Evolutionary conservation across 345 rosid genomes (phyloP), one percentile per base, ranked within the genome.

Genomic region (Hibiscus mutabilis): DNA sequence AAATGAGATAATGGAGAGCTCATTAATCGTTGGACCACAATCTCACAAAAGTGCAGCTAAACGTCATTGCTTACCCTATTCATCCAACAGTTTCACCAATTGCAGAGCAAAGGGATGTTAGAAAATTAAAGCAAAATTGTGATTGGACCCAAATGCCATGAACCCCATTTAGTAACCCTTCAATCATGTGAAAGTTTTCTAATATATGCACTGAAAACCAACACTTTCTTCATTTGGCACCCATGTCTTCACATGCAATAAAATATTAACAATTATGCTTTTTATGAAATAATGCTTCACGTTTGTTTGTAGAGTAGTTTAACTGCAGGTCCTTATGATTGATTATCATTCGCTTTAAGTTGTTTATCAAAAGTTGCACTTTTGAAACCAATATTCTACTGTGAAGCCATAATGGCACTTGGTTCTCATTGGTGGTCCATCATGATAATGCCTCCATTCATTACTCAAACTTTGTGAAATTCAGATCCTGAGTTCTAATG

Each of bases 11-110:
- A 16, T 52, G 3, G 11, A 18, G 60, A 68, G 60, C 71, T 51
- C 71, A 51, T 16, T 4, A 3, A 49, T 29, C 18, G 2, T 31
- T 47, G 59, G 42, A 29, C 27, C 46, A 53, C 4, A n/a, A 31
- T 33, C 12, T 37, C 42, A 18, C 24, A 0, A 53, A 49, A 51
- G 60, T 68, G 72, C 60, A 5, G 24, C 6, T 31, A 31, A 67
- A 67, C 71, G 71, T 67, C 71, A 67, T 67, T 49, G 59, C 71
- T 67, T 49, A 31, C 18, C 60, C 60, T 5, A 51, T 29, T 52
- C 5, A 31, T 51, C 18, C 2, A 29, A 31, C 24, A n/a, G 16
- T 16, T 15, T 64, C 5, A 13, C 25, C 14, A 29, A 16, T 16
- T 5, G 40, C 40, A 35, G 40, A 7, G 31, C 57, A 2, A 29